Base-by-base conservation (phyloP, 306 rosid species). In the Myrica gale region DNA sequence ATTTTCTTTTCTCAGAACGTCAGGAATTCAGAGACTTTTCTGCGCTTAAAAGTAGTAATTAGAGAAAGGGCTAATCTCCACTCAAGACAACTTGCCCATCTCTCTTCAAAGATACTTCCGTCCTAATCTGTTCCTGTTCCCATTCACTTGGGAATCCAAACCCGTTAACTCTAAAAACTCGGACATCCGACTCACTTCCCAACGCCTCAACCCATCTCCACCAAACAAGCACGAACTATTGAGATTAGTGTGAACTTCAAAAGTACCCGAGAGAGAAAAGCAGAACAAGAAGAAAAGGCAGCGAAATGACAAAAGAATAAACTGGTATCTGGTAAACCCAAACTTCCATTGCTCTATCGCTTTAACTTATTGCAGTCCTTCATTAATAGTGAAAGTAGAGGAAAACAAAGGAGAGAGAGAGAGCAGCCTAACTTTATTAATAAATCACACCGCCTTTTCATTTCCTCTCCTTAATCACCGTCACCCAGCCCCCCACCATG, bases 361-460 rank as follows among this genome's bases (percentile, higher is more conserved):
- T 81, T 84, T 86, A 26, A 75, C 90, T 81, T 82, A 81, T 81
- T 73, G 66, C 47, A 46, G 69, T 81, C 51, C 44, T 26, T 55
- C 62, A 74, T 76, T 17, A 39, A 57, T 44, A 17, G 41, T 41
- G 23, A 41, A 20, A 48, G n/a, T 26, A 26, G 32, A 26, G 32
- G 32, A 26, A 26, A 1, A 26, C 32, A 13, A 39, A 47, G 3
- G 3, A 4, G 0, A n/a, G 69, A 46, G 57, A 5, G 58, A 44
- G 37, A 41, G 50, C 7, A 41, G 50, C 20, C 26, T 20, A 62
- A 32, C 13, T 51, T 65, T 58, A 70, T 76, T 39, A 66, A 46
- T 77, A 69, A 74, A 76, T 81, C 82, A 74, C 74, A 84, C 97
- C 86, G 92, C 91, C 75, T 84, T 91, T 89, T 76, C 26, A 68